Conservation (phyloP, 768 basidiomycete species). For the Gelatoporia subvermispora region DNA sequence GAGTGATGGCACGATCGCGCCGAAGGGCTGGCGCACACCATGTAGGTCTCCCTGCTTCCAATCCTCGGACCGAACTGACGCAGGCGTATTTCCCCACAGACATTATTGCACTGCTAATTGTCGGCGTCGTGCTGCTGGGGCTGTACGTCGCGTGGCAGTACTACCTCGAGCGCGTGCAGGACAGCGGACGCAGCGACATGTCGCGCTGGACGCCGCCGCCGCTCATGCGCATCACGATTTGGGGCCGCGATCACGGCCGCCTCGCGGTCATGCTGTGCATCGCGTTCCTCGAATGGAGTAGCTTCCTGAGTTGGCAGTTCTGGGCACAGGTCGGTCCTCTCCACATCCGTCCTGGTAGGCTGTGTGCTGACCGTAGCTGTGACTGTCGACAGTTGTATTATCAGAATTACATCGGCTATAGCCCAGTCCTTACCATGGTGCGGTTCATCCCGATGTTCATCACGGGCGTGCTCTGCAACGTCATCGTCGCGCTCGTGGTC, state of each 20-base stretch:
- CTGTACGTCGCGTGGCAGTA: conserved; percentile 65
- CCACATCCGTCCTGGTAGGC: conserved; percentile 10
- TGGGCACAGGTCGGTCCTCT: conserved; percentile 34
- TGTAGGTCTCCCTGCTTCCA: conserved; percentile 34
- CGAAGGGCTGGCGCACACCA: conserved; percentile 54
- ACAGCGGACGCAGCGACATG: conserved; percentile 9
- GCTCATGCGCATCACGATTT: conserved; percentile 58
- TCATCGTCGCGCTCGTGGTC: conserved; percentile 58
- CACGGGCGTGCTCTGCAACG: conserved; percentile 58
- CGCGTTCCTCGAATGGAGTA: conserved; percentile 61
- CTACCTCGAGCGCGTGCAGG: conserved; percentile 42
- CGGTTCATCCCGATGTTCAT: conserved; percentile 70
- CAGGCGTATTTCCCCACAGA: conserved; percentile 33
- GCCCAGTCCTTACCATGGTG: conserved; percentile 56
- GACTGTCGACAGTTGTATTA: conserved; percentile 52
- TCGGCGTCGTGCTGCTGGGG: conserved; percentile 51
- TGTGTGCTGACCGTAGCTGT: background rate
- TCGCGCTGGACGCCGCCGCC: conserved; percentile 47
- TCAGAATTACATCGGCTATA: conserved; percentile 53
- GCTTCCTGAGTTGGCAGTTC: conserved; percentile 51
- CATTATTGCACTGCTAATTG: conserved; percentile 63
- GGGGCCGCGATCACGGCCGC: conserved; percentile 57
- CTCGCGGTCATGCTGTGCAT: conserved; percentile 58
- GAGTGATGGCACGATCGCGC: conserved; percentile 57
- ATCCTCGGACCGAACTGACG: conserved; percentile 15